Evolutionary conservation across 2,329 filamentous ascomycete genomes (phyloP).

Genomic region (Trichoderma koningiopsis): DNA sequence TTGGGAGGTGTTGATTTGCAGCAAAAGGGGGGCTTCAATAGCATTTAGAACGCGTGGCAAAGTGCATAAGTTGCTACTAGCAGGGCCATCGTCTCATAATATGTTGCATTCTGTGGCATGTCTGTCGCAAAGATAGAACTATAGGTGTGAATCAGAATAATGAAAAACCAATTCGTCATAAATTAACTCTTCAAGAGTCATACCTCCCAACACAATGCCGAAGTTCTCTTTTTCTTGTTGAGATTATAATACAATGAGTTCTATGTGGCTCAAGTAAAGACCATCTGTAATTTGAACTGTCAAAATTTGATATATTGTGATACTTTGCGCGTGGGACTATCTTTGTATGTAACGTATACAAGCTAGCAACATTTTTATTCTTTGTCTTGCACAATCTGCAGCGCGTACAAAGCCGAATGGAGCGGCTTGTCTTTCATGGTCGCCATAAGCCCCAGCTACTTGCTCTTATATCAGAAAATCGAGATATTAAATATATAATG

Average conservation of each 20-base stretch:
- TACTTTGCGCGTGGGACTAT: not conserved
- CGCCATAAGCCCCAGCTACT: not conserved
- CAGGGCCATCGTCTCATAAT: conserved; percentile 67
- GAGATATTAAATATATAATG: not conserved
- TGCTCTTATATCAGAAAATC: not conserved
- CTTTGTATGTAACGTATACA: not conserved
- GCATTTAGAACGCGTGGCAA: conserved; percentile 60
- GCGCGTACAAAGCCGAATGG: not conserved
- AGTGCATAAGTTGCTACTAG: conserved; percentile 61
- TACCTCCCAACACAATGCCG: too few relatives aligned
- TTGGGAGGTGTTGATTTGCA: conserved; percentile 61
- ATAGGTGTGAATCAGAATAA: too few relatives aligned
- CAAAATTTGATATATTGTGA: not conserved
- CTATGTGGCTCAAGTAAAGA: too few relatives aligned
- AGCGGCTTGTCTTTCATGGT: not conserved
- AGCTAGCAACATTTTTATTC: not conserved
- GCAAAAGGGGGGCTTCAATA: conserved; percentile 61
- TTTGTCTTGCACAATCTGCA: not conserved
- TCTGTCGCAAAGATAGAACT: too few relatives aligned
- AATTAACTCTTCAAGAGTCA: too few relatives aligned
- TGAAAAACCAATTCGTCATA: too few relatives aligned
- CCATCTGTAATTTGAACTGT: not conserved
- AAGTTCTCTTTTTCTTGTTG: too few relatives aligned
- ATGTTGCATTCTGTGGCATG: too few relatives aligned
- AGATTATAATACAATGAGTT: too few relatives aligned